Evolutionary conservation across 768 basidiomycete species (phyloP), one percentile per base, ranked within the genome.

Genomic region (Boletus rufocinnamomeus): DNA sequence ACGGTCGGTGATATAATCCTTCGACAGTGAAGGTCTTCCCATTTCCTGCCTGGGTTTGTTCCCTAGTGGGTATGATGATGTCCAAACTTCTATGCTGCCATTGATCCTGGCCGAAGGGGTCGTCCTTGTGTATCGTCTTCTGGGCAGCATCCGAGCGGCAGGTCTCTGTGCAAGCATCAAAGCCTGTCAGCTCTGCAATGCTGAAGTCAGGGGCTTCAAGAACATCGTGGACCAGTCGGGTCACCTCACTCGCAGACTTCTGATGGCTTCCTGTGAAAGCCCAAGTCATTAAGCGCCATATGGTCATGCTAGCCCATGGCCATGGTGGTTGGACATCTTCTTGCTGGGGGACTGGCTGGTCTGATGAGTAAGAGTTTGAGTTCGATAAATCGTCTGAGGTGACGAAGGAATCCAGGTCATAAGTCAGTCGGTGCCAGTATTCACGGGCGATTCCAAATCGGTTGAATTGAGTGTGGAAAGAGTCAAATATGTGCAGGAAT

Each of bases 1-100:
- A 47, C 1, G 61, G 68, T 0, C 64, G 54, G 55, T 70, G 64
- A 11, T 58, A 54, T 3, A 77, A 59, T 0, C 71, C 75, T 2
- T 70, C 63, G 2, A 76, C 51, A 0, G 52, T n/a, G 52, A 75
- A 73, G 0, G 30, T 34, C 13, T 62, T 21, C 2, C 69, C 58
- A 6, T 63, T 63, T 0, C 59, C 58, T 19, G 9, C 17, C 3
- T 4, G 14, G 28, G 34, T 47, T n/a, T 48, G 56, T 16, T 56
- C 45, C 27, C 51, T 43, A 2, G 46, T 56, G 0, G 50, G 54
- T 6, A 62, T 40, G 9, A 38, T 3, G 1, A 62, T 49, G 16
- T 61, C 16, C 2, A 62, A 34, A 1, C 23, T 2, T 1, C 2
- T n/a, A 14, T 21, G 11, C 4, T 34, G 38, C 59, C 60, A 63